Evolutionary conservation across 2,329 filamentous ascomycete species (phyloP).

Genomic region (Niveomyces coronatus): DNA sequence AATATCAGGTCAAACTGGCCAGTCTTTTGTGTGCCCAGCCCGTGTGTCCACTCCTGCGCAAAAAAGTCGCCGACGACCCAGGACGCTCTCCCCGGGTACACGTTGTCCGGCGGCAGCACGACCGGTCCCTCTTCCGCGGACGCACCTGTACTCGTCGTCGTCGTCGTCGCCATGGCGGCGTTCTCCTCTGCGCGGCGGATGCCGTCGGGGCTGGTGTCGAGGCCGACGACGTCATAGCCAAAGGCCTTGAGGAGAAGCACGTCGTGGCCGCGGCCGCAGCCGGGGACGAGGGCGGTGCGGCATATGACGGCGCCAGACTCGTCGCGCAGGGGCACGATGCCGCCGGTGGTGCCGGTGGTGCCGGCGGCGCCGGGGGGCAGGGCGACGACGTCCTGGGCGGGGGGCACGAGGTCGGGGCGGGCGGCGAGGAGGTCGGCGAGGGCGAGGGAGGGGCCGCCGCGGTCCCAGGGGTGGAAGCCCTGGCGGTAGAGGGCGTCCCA

Average conservation of each 20-base stretch:
- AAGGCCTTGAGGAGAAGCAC: constrained; percentile 62
- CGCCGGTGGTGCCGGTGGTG: no score
- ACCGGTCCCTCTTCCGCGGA: no score
- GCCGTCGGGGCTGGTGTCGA: constrained; percentile 52
- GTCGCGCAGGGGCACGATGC: constrained; percentile 18
- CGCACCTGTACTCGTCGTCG: constrained; percentile 24
- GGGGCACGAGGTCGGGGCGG: constrained; percentile 33
- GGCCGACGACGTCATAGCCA: constrained; percentile 67
- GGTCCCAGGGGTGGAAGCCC: constrained; percentile 44
- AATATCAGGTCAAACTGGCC: constrained; percentile 55
- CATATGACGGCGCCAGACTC: constrained; percentile 16
- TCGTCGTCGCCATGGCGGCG: constrained; percentile 27
- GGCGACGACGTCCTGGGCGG: constrained; percentile 22
- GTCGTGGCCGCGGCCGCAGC: constrained; percentile 76
- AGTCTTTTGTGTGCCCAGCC: constrained; percentile 27
- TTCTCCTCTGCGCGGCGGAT: constrained; percentile 36
- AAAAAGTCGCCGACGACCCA: constrained; percentile 61
- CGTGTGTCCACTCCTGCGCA: constrained; percentile 42
- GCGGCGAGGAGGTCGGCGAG: constrained; percentile 41
- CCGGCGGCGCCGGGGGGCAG: no score
- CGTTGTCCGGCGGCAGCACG: constrained; percentile 27
- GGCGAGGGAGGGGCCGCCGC: constrained; percentile 40
- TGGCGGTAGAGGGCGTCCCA: constrained; percentile 42
- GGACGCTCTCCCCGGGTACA: constrained; percentile 37
- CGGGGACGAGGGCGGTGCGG: constrained; percentile 57